A percentile compares a stretch with the other conserved stretches of the same genome.
phyloP scores from a whole-genome alignment of 2,329 filamentous ascomycete genomes.

The Immersiporthe knoxdaviesiana region DNA sequence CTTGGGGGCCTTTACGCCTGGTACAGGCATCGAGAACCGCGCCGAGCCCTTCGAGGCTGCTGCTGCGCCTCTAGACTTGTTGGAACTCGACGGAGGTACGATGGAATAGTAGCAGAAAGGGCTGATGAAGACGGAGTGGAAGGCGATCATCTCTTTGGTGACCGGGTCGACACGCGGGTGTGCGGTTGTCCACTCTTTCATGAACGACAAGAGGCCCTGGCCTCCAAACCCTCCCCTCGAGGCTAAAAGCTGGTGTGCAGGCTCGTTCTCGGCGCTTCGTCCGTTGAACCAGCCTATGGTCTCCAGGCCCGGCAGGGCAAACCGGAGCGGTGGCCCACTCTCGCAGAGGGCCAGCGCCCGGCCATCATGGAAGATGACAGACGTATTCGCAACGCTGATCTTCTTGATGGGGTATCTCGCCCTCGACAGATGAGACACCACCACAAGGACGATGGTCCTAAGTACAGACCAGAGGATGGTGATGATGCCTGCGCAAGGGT shows the following conservation, averaged over 20 bases:
- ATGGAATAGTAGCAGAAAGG: conserved; percentile 71
- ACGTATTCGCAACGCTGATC: conserved; percentile 73
- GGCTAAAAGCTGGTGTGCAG: conserved; percentile 26
- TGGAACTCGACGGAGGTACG: conserved; percentile 30
- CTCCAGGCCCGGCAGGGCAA: conserved; percentile 65
- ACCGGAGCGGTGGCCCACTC: conserved; percentile 69
- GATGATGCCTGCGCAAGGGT: conserved; percentile 56
- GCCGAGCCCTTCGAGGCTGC: conserved; percentile 27
- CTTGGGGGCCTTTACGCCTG: conserved; percentile 65
- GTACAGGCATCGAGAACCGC: conserved; percentile 57
- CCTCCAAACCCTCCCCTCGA: conserved; percentile 53
- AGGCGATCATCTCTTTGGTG: conserved; percentile 68
- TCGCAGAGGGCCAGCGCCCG: conserved; percentile 71
- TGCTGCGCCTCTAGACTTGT: conserved; percentile 3
- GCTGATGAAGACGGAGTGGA: conserved; percentile 66
- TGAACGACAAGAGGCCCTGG: conserved; percentile 58
- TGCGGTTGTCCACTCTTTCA: conserved; percentile 73
- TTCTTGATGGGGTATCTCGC: conserved; percentile 62
- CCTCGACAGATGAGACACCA: conserved; percentile 61
- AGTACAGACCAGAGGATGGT: conserved; percentile 56
- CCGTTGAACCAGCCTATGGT: conserved; percentile 75
- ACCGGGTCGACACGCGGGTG: conserved; percentile 68
- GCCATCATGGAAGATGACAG: conserved; percentile 68
- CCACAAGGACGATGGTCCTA: conserved; percentile 59
- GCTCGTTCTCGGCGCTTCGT: conserved; percentile 55